Evolutionary conservation across 2,329 filamentous ascomycete species (phyloP).

Genomic region (Epicoccum nigrum): DNA sequence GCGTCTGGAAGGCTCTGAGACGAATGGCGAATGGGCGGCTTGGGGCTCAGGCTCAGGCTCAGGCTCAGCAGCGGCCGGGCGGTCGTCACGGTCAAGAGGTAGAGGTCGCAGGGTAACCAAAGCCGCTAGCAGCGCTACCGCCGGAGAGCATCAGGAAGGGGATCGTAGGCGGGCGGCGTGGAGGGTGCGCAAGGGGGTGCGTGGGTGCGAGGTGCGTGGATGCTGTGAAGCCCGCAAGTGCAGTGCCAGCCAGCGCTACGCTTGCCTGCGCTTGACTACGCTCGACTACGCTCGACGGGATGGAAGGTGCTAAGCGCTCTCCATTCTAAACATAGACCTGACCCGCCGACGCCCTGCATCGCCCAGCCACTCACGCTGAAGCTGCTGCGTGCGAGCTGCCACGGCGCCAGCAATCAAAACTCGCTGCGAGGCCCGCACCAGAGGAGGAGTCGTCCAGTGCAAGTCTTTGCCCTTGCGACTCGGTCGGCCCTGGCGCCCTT

Average conservation of each 20-base stretch:
- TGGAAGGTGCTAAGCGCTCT: conserved; percentile 3
- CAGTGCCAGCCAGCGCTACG: neutral
- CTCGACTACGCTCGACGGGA: too few relatives aligned
- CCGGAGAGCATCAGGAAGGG: conserved; percentile 9
- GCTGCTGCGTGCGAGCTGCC: neutral
- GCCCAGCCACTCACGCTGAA: conserved; percentile 3
- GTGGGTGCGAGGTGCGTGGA: neutral
- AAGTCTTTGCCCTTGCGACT: neutral
- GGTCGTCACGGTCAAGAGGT: neutral
- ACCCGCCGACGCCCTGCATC: conserved; percentile 1
- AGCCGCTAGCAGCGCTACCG: conserved; percentile 1
- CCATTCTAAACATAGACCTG: neutral
- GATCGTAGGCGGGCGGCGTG: conserved; percentile 9
- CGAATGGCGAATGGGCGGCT: too few relatives aligned
- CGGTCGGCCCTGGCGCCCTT: neutral
- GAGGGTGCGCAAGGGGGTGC: neutral
- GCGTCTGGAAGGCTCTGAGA: neutral
- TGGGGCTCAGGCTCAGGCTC: conserved; percentile 3
- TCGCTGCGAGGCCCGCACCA: too few relatives aligned
- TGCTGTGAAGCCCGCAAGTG: conserved; percentile 3
- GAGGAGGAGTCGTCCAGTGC: neutral
- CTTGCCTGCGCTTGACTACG: too few relatives aligned
- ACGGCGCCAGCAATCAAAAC: conserved; percentile 6
- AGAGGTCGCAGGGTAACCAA: conserved; percentile 1
- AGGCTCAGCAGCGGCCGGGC: neutral